A percentile compares a stretch with the other conserved stretches of the same genome.
phyloP scores from a whole-genome alignment of 2,329 filamentous ascomycete species.

The Trichophyton schoenleinii region DNA sequence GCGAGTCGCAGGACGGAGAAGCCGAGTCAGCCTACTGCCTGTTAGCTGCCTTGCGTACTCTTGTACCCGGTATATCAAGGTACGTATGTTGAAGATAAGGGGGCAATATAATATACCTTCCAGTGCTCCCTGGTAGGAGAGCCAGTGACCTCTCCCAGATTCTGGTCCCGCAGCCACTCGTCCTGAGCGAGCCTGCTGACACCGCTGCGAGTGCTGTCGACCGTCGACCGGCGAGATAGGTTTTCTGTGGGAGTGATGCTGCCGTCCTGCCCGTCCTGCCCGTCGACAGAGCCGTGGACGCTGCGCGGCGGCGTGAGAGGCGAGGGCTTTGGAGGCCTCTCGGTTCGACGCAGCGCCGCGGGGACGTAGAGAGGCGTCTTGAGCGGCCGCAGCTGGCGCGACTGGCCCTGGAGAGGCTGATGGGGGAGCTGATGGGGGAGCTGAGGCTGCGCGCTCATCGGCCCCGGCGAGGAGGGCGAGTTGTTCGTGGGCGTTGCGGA shows the following conservation, averaged over 20 bases:
- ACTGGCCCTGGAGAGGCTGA: slow-evolving; percentile 28
- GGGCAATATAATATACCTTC: slow-evolving; percentile 42
- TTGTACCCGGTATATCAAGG: background rate
- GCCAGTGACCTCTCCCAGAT: slow-evolving; percentile 45
- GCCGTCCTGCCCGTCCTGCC: slow-evolving; percentile 30
- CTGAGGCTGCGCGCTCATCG: slow-evolving; percentile 24
- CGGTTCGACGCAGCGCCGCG: slow-evolving; percentile 49
- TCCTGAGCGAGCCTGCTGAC: slow-evolving; percentile 40
- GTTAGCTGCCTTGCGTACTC: background rate
- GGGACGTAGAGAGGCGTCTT: slow-evolving; percentile 52
- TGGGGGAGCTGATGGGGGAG: slow-evolving; percentile 7
- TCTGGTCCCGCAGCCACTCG: slow-evolving; percentile 41
- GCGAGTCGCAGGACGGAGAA: slow-evolving; percentile 44
- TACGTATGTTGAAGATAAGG: background rate
- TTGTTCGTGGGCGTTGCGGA: slow-evolving; percentile 42
- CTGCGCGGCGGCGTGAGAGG: slow-evolving; percentile 41
- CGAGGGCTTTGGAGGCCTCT: slow-evolving; percentile 37
- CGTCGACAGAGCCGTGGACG: slow-evolving; percentile 43
- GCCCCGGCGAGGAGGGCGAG: slow-evolving; percentile 41
- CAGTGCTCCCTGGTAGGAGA: slow-evolving; percentile 51
- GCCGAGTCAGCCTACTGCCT: slow-evolving; percentile 44
- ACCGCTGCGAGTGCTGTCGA: slow-evolving; percentile 30
- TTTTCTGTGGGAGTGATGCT: slow-evolving; percentile 20
- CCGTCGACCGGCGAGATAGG: slow-evolving; percentile 28
- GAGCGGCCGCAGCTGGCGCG: slow-evolving; percentile 46